A percentile compares a stretch with the other conserved stretches of the same genome.
phyloP scores from a whole-genome alignment of 768 basidiomycete genomes.

The Phylloporus arenicola region DNA sequence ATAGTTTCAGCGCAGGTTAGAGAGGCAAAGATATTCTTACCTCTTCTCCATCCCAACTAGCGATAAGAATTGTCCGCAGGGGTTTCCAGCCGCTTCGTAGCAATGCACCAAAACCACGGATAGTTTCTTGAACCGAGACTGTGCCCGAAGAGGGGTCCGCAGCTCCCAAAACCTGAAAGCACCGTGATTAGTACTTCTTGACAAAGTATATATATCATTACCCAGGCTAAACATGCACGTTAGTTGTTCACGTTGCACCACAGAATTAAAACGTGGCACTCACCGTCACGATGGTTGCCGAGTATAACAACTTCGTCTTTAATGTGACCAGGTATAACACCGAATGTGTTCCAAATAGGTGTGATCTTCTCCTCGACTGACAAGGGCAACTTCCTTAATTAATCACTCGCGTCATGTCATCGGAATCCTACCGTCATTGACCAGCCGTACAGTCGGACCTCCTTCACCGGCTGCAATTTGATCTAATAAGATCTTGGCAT shows the following conservation, averaged over 20 bases:
- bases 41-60: slow-evolving; percentile 80
- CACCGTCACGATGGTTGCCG: slow-evolving; percentile 87
- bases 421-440: slow-evolving; percentile 46
- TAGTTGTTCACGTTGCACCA: not conserved
- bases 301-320: slow-evolving; percentile 81
- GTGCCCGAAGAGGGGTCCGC: slow-evolving; percentile 55
- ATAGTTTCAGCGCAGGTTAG: not conserved
- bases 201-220: slow-evolving; percentile 3
- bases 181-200: not conserved
- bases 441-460: slow-evolving; percentile 41
- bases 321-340: slow-evolving; percentile 78
- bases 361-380: slow-evolving; percentile 77
- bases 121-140: slow-evolving; percentile 48
- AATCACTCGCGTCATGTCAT: not conserved
- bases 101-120: slow-evolving; percentile 51
- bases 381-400: not conserved
- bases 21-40: slow-evolving; percentile 23
- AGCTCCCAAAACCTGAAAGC: slow-evolving; percentile 43
- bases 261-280: slow-evolving; percentile 14
- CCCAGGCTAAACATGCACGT: slow-evolving; percentile 18
- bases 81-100: slow-evolving; percentile 59
- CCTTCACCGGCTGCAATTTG: slow-evolving; percentile 36
- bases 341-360: slow-evolving; percentile 90
- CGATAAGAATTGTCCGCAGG: slow-evolving; percentile 67
- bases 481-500: slow-evolving; percentile 65